These are phyloP conservation scores for Hibiscus tridactylites DNA, from an alignment of 345 rosid genomes.

Conservation along the genomic window DNA sequence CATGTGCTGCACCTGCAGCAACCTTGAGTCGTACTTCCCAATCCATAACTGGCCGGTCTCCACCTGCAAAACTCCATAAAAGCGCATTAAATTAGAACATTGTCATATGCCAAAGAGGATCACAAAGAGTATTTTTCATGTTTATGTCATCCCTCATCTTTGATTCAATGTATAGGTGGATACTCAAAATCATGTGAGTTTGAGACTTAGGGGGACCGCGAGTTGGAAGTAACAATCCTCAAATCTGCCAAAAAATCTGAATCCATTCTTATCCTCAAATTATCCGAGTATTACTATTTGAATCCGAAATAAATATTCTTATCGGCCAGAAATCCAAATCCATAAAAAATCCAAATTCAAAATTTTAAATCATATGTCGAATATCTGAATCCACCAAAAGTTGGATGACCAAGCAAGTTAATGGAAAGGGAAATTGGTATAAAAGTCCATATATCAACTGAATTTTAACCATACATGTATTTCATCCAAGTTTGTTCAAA, in stretches of 20 bases:
- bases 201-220: no score
- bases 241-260: no score
- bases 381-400: no score
- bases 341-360: no score
- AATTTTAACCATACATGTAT: background rate
- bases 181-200: background rate
- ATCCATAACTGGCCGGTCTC: constrained; percentile 68
- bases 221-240: no score
- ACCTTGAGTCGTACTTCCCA: constrained; percentile 75
- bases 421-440: background rate
- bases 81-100: background rate
- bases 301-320: no score
- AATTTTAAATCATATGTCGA: no score
- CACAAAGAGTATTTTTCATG: background rate
- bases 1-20: constrained; percentile 97
- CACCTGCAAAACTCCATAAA: constrained; percentile 31
- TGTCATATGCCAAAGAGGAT: background rate
- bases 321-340: no score
- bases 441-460: background rate
- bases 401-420: background rate
- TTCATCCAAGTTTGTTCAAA: background rate
- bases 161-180: background rate
- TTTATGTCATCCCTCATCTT: background rate
- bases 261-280: no score
- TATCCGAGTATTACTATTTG: no score